Percentiles rank a stretch among this genome's conserved stretches.
Evolutionary conservation across 179 eudicot genomes (phyloP).

Genomic region (Beta lomatogona): DNA sequence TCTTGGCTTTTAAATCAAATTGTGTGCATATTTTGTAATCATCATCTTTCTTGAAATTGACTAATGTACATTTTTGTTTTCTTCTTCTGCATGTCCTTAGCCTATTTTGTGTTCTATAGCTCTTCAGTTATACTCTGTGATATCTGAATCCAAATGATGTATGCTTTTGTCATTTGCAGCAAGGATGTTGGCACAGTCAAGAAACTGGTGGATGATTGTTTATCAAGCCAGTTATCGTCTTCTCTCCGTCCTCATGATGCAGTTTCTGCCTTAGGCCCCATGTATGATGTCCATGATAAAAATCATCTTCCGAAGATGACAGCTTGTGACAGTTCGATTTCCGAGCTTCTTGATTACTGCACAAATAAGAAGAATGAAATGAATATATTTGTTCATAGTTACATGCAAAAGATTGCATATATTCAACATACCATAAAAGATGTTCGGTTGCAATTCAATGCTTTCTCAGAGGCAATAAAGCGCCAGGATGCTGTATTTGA

Average conservation of each 20-base stretch:
- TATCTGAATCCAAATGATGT: background rate
- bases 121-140: background rate
- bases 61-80: background rate
- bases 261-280: conserved; percentile 96
- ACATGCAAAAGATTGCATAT: conserved; percentile 92
- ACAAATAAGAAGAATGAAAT: conserved; percentile 75
- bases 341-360: conserved; percentile 67
- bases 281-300: conserved; percentile 91
- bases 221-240: conserved; percentile 64
- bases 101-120: background rate
- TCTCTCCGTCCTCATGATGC: conserved; percentile 99
- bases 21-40: background rate
- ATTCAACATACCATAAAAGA: conserved; percentile 85
- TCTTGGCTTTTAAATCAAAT: background rate
- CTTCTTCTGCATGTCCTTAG: background rate
- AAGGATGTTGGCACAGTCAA: conserved; percentile 93
- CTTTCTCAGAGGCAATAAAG: conserved; percentile 89
- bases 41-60: background rate
- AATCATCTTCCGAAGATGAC: conserved; percentile 85
- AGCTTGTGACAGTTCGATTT: conserved; percentile 63
- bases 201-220: conserved; percentile 88
- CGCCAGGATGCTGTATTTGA: conserved; percentile 86
- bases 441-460: conserved; percentile 79
- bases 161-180: conserved; percentile 48
- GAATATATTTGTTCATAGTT: conserved; percentile 82